These are phyloP conservation scores for Lantana camara DNA, from an alignment of 257 asterid species.

Conservation along the genomic window DNA sequence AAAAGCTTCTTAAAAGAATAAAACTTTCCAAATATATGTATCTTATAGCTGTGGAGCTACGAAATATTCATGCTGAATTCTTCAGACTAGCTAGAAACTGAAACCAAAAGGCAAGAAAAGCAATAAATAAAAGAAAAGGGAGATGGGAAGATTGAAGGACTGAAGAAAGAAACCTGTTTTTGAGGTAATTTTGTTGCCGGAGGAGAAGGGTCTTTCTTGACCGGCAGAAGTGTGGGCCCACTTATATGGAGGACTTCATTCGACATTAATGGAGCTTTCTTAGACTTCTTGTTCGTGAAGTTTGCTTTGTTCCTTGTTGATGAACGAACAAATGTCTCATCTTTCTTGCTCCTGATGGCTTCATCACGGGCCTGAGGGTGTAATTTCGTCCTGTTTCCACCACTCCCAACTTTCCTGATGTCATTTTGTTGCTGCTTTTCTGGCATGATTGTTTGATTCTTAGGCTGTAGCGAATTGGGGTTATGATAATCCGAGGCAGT, in stretches of 20 bases:
- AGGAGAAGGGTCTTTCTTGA: conserved; percentile 63
- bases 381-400: conserved; percentile 19
- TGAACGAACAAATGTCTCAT: conserved; percentile 55
- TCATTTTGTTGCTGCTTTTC: conserved; percentile 18
- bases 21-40: conserved; percentile 1
- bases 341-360: conserved; percentile 48
- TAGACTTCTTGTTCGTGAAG: conserved; percentile 41
- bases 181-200: conserved; percentile 57
- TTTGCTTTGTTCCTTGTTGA: conserved; percentile 37
- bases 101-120: background rate
- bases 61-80: background rate
- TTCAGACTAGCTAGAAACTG: background rate
- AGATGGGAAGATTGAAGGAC: too few relatives aligned
- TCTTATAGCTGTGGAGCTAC: background rate
- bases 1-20: conserved; percentile 1
- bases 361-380: conserved; percentile 12
- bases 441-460: conserved; percentile 20
- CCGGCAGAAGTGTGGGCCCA: conserved; percentile 61
- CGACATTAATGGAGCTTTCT: conserved; percentile 60
- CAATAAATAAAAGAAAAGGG: background rate
- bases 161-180: too few relatives aligned
- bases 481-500: conserved; percentile 14
- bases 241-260: conserved; percentile 45
- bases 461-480: conserved; percentile 5
- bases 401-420: conserved; percentile 26